phyloP scores from a whole-genome alignment of 257 asterid species.

The Nicotiana obtusifolia region DNA sequence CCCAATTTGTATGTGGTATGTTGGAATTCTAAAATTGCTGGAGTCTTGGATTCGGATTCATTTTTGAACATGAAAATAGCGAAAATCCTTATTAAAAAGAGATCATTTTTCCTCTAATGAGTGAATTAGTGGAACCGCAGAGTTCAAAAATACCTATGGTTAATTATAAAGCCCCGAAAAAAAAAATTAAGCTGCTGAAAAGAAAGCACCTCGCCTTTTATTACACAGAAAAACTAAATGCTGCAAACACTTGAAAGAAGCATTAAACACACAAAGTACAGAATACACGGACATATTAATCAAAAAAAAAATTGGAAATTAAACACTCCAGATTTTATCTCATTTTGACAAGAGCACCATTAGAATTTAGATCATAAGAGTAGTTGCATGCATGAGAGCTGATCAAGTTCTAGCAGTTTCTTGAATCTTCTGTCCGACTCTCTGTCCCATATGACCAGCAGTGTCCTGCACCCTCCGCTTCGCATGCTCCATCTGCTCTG shows the following conservation, averaged over 20 bases:
- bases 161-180: too few relatives aligned
- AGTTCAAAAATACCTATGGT: too few relatives aligned
- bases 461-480: conserved; percentile 46
- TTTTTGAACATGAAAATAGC: too few relatives aligned
- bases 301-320: neutral
- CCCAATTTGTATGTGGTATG: too few relatives aligned
- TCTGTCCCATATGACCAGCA: conserved; percentile 30
- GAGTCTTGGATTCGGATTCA: too few relatives aligned
- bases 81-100: too few relatives aligned
- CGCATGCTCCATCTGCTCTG: conserved; percentile 38
- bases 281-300: neutral
- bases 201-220: neutral
- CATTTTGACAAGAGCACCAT: neutral
- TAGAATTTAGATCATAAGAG: neutral
- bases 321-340: neutral
- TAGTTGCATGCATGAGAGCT: neutral
- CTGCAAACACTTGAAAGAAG: neutral
- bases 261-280: neutral
- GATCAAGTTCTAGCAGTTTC: conserved; percentile 13
- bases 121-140: too few relatives aligned
- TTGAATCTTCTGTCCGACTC: conserved; percentile 36
- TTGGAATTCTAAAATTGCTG: too few relatives aligned
- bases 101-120: too few relatives aligned
- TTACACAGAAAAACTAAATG: neutral
- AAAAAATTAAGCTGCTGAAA: too few relatives aligned